Conservation (phyloP, 371 early-diverging fungal genomes). For the Rhizopus delemar region DNA sequence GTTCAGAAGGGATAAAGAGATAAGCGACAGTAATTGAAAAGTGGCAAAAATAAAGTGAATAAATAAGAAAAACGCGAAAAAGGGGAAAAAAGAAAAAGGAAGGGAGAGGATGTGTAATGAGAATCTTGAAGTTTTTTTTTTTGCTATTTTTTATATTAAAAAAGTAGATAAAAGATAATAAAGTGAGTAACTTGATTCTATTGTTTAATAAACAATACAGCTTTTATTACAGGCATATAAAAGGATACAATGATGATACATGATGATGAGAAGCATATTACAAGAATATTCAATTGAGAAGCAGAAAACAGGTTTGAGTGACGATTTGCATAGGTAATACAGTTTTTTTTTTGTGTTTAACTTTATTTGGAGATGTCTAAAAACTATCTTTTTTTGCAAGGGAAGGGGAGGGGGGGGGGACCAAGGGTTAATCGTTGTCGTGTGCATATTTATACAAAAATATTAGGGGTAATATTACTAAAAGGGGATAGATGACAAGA, state of each 20-base stretch:
- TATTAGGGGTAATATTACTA: too few species aligned
- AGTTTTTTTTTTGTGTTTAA: too few species aligned
- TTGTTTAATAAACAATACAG: not conserved
- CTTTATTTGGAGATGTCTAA: too few species aligned
- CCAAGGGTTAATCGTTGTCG: too few species aligned
- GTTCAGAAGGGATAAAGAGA: not conserved
- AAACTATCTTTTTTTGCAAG: too few species aligned
- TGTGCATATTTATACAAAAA: too few species aligned
- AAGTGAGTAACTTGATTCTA: not conserved
- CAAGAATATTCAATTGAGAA: not conserved
- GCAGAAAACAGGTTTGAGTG: not conserved
- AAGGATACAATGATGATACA: not conserved
- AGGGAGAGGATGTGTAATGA: not conserved
- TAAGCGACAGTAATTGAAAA: not conserved
- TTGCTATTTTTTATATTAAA: not conserved
- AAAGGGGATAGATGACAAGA: too few species aligned
- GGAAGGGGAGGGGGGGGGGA: too few species aligned
- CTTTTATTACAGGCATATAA: not conserved
- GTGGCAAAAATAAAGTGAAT: not conserved
- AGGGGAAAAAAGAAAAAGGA: not conserved
- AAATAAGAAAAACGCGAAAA: not conserved
- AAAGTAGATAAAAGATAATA: not conserved
- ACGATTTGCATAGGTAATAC: not conserved
- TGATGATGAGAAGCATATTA: too few species aligned
- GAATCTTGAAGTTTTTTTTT: not conserved